Evolutionary conservation across 257 asterid genomes (phyloP).

Genomic region (Euphrasia confusa): DNA sequence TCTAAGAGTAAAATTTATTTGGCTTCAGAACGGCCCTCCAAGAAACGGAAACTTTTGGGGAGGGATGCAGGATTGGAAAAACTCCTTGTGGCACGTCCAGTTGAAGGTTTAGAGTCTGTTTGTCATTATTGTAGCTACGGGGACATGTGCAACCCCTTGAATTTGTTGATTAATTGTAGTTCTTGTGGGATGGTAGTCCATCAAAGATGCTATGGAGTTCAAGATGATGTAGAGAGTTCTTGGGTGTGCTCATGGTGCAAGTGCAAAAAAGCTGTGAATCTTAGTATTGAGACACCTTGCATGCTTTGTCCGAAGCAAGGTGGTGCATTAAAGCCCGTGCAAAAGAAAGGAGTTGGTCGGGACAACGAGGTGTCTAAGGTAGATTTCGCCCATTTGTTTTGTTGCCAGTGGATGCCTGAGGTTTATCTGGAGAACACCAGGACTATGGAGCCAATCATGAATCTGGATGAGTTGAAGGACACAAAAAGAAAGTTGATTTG

Average conservation of each 20-base stretch:
- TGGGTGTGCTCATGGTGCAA: slow-evolving; percentile 97
- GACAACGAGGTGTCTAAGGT: slow-evolving; percentile 32
- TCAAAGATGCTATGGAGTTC: slow-evolving; percentile 94
- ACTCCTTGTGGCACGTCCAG: slow-evolving; percentile 72
- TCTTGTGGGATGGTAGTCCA: slow-evolving; percentile 82
- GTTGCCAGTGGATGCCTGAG: slow-evolving; percentile 96
- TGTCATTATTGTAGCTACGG: slow-evolving; percentile 88
- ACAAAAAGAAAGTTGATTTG: slow-evolving; percentile 72
- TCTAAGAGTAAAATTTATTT: slow-evolving; percentile 75
- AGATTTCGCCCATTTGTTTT: slow-evolving; percentile 83
- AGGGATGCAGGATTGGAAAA: slow-evolving; percentile 90
- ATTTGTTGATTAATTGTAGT: slow-evolving; percentile 62
- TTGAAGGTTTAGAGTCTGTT: slow-evolving; percentile 58
- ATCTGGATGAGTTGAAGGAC: slow-evolving; percentile 63
- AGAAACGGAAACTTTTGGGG: slow-evolving; percentile 86
- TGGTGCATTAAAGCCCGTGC: slow-evolving; percentile 88
- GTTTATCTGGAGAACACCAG: slow-evolving; percentile 73
- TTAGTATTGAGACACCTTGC: slow-evolving; percentile 51
- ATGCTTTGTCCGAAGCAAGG: slow-evolving; percentile 80
- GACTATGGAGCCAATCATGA: slow-evolving; percentile 84
- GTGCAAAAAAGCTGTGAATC: slow-evolving; percentile 35
- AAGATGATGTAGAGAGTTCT: slow-evolving; percentile 60
- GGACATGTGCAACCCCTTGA: slow-evolving; percentile 56
- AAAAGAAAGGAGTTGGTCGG: slow-evolving; percentile 31
- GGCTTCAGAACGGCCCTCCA: slow-evolving; percentile 82